Conservation (phyloP, 176 grass and related monocot species). For the Avena insularis region DNA sequence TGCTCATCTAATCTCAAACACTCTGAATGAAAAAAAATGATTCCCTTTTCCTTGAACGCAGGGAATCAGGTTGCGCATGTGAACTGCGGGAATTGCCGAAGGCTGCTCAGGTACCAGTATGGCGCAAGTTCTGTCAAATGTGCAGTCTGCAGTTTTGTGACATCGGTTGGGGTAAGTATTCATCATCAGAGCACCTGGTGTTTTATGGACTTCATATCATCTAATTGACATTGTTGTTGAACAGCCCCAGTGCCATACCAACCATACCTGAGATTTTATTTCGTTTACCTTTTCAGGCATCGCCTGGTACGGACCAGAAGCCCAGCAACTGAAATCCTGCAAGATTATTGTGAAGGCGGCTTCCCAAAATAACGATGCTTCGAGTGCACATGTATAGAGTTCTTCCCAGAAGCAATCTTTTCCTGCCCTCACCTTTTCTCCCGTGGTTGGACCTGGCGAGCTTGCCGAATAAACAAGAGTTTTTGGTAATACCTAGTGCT, state of each 20-base stretch:
- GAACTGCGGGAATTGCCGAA: constrained; percentile 82
- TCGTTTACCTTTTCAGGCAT: constrained; percentile 51
- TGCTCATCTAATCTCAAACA: constrained; percentile 19
- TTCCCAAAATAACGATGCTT: constrained; percentile 42
- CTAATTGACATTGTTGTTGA: background rate
- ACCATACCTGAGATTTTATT: background rate
- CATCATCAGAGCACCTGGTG: background rate
- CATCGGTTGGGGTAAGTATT: constrained; percentile 76
- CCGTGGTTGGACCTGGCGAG: constrained; percentile 42
- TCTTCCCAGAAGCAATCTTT: constrained; percentile 59
- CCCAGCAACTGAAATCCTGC: constrained; percentile 55
- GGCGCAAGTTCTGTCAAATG: constrained; percentile 95
- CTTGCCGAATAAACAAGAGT: constrained; percentile 47
- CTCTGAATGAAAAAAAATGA: constrained; percentile 13
- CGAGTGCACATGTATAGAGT: constrained; percentile 77
- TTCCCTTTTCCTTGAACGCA: constrained; percentile 39
- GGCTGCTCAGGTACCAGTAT: constrained; percentile 98
- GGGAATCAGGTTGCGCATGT: constrained; percentile 95
- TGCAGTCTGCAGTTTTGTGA: constrained; percentile 86
- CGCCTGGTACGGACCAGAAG: constrained; percentile 79
- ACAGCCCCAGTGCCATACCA: background rate
- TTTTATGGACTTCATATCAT: constrained; percentile 18
- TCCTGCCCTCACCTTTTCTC: constrained; percentile 25
- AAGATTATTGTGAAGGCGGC: constrained; percentile 37
- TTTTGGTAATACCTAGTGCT: constrained; percentile 52